Conservation (phyloP, 495 filamentous ascomycete species). For the Neurospora sp. region DNA sequence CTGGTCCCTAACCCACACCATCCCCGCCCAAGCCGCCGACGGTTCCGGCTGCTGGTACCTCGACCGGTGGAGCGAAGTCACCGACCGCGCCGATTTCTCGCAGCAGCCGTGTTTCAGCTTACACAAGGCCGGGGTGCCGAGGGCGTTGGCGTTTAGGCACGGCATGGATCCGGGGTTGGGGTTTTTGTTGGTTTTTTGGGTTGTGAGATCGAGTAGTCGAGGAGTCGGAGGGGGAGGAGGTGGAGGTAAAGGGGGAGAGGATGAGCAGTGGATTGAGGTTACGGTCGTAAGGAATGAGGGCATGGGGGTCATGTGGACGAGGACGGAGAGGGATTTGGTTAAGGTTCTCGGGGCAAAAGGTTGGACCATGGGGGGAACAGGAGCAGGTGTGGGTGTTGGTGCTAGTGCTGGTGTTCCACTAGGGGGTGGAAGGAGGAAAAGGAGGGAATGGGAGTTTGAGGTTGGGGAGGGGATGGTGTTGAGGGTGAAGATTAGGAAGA, state of each 20-base stretch:
- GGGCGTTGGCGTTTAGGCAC: slow-evolving; percentile 4
- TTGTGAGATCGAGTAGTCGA: not conserved
- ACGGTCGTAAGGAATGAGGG: not conserved
- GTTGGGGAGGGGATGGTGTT: not conserved
- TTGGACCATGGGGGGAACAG: not conserved
- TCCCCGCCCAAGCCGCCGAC: not conserved
- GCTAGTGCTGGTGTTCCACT: not conserved
- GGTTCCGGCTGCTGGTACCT: slow-evolving; percentile 3
- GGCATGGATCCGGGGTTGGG: not conserved
- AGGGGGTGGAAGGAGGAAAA: not conserved
- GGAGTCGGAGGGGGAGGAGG: too few relatives aligned
- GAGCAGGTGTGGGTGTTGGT: too few relatives aligned
- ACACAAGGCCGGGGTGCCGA: not conserved
- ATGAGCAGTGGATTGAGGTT: not conserved
- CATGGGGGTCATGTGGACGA: not conserved
- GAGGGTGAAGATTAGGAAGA: not conserved
- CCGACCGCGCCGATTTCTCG: not conserved
- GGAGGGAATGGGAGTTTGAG: not conserved
- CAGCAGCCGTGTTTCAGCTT: slow-evolving; percentile 3
- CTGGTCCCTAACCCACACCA: slow-evolving; percentile 4
- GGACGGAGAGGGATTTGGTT: not conserved
- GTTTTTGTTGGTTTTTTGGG: slow-evolving; percentile 5
- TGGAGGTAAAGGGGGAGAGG: not conserved
- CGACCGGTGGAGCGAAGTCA: slow-evolving; percentile 1
- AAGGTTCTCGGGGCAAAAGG: not conserved